phyloP scores from a whole-genome alignment of 805 yeast genomes.

The Starmerella riodocensis region DNA sequence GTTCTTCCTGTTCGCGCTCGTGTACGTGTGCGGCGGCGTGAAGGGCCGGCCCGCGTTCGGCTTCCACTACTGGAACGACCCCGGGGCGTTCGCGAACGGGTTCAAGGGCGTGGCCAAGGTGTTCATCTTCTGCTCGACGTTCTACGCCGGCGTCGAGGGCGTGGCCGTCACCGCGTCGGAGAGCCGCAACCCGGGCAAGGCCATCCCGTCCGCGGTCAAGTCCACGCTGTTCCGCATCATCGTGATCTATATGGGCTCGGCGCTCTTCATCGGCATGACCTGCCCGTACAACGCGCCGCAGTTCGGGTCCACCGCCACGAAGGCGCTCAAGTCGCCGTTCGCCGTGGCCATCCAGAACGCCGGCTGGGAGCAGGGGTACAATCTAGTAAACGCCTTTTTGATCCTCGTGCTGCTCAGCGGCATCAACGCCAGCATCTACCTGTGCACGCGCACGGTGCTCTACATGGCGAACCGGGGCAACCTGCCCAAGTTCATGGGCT shows the following conservation, averaged over 20 bases:
- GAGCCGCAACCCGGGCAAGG: constrained; percentile 45
- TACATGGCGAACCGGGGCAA: constrained; percentile 48
- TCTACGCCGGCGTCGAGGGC: constrained; percentile 47
- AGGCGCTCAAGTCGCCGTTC: constrained; percentile 40
- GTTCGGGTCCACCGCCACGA: constrained; percentile 31
- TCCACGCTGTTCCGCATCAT: constrained; percentile 46
- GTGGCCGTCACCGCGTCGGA: constrained; percentile 56
- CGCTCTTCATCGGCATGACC: constrained; percentile 46
- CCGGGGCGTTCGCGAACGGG: constrained; percentile 35
- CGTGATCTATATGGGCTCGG: constrained; percentile 43
- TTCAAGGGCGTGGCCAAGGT: constrained; percentile 36
- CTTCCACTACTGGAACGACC: constrained; percentile 44
- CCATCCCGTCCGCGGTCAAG: constrained; percentile 48
- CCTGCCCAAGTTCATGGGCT: constrained; percentile 44
- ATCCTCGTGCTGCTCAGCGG: constrained; percentile 54
- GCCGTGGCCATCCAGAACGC: constrained; percentile 38
- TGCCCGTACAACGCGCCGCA: constrained; percentile 43
- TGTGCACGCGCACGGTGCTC: constrained; percentile 55
- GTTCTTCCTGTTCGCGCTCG: constrained; percentile 43
- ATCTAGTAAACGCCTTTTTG: constrained; percentile 50
- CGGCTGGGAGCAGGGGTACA: constrained; percentile 40
- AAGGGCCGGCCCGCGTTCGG: constrained; percentile 44
- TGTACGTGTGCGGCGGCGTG: constrained; percentile 43
- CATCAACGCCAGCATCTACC: constrained; percentile 53
- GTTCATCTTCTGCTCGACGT: constrained; percentile 47